These are phyloP conservation scores for Aegilops speltoides DNA, from an alignment of 176 grass and related monocot species.

Conservation along the genomic window DNA sequence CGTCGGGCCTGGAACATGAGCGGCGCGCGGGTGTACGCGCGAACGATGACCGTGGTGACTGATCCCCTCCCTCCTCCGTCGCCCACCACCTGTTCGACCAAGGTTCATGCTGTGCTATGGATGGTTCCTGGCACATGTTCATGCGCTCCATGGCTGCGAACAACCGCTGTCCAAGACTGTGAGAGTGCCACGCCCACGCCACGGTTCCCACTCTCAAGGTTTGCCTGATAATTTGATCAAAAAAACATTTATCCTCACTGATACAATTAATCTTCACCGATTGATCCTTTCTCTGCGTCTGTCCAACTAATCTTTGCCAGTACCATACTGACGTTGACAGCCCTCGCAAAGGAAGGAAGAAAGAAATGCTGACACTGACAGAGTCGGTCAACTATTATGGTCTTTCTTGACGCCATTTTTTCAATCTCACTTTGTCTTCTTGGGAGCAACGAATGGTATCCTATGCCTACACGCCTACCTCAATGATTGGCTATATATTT, in stretches of 20 bases:
- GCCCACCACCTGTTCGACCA: constrained; percentile 6
- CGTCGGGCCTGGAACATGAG: background rate
- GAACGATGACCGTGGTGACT: background rate
- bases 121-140: background rate
- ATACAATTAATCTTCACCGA: background rate
- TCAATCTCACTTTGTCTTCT: background rate
- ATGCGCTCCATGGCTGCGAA: background rate
- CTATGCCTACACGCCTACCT: background rate
- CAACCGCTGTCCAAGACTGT: constrained; percentile 63
- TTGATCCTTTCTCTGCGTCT: too few species aligned
- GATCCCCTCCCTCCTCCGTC: background rate
- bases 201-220: constrained; percentile 58
- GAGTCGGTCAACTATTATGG: background rate
- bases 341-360: background rate
- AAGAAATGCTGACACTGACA: background rate
- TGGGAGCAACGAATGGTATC: background rate
- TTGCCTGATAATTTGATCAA: background rate
- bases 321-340: background rate
- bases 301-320: background rate
- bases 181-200: constrained; percentile 36
- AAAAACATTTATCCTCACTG: background rate
- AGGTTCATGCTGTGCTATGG: background rate
- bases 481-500: constrained; percentile 17
- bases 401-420: background rate
- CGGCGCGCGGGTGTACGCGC: background rate